phyloP scores from a whole-genome alignment of 805 yeast genomes.

The Pichia nakasei region DNA sequence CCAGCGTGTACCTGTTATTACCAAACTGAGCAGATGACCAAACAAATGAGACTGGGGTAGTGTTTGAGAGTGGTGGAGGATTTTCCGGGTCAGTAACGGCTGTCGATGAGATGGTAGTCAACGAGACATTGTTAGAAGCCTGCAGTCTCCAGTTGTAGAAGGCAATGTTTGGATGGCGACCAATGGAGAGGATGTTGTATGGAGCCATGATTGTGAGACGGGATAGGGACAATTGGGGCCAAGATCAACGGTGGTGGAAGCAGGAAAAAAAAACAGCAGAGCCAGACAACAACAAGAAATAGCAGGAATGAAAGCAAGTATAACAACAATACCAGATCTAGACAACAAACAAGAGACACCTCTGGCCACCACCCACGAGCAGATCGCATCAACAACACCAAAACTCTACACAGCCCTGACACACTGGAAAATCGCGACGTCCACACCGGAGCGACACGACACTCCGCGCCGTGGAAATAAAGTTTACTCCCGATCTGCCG shows the following conservation, averaged over 20 bases:
- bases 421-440: no score
- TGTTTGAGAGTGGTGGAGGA: constrained; percentile 1
- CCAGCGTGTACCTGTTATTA: constrained; percentile 22
- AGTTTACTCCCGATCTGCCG: no score
- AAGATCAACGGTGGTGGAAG: neutral
- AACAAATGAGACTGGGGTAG: constrained; percentile 14
- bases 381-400: no score
- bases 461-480: no score
- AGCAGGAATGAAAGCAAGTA: no score
- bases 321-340: no score
- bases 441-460: no score
- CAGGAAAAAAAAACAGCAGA: neutral
- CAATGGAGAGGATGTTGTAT: constrained; percentile 20
- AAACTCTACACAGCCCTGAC: no score
- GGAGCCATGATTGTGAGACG: constrained; percentile 3
- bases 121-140: constrained; percentile 33
- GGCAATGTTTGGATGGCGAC: constrained; percentile 48
- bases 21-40: constrained; percentile 28
- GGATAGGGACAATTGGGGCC: neutral
- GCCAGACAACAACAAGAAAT: neutral
- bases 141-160: constrained; percentile 53
- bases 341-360: no score
- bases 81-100: constrained; percentile 1
- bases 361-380: no score
- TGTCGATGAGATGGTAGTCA: constrained; percentile 33